phyloP scores from a whole-genome alignment of 345 rosid species.

The Sisymbrium altissimum region DNA sequence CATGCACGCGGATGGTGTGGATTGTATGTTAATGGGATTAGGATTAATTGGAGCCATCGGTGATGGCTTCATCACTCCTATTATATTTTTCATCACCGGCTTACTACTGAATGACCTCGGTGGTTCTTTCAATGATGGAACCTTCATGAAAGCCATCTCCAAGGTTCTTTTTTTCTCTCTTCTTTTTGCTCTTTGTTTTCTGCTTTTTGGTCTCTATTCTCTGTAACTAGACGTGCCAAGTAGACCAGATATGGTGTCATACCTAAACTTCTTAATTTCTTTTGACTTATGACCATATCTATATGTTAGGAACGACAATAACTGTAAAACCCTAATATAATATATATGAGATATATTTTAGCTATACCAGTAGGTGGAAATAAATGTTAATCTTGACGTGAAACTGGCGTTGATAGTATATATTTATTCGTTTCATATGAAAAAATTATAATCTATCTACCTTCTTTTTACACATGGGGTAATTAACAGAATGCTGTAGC shows the following conservation, averaged over 20 bases:
- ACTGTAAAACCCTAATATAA: background rate
- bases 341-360: background rate
- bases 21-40: slow-evolving; percentile 54
- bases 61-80: slow-evolving; percentile 66
- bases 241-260: background rate
- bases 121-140: slow-evolving; percentile 4
- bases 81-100: slow-evolving; percentile 38
- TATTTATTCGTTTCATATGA: background rate
- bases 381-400: background rate
- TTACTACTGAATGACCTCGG: slow-evolving; percentile 63
- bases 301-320: background rate
- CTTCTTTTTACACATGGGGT: background rate
- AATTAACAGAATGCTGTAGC: slow-evolving; percentile 54
- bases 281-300: background rate
- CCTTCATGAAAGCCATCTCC: slow-evolving; percentile 40
- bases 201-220: background rate
- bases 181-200: background rate
- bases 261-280: background rate
- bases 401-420: background rate
- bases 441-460: background rate
- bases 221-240: background rate
- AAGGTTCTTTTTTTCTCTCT: slow-evolving; percentile 38
- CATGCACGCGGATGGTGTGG: slow-evolving; percentile 59
- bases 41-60: slow-evolving; percentile 65
- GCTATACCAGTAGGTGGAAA: background rate